Evolutionary conservation across 2,329 filamentous ascomycete genomes (phyloP), one percentile per base, ranked within the genome.

Genomic region (Harringtonia lauricola): DNA sequence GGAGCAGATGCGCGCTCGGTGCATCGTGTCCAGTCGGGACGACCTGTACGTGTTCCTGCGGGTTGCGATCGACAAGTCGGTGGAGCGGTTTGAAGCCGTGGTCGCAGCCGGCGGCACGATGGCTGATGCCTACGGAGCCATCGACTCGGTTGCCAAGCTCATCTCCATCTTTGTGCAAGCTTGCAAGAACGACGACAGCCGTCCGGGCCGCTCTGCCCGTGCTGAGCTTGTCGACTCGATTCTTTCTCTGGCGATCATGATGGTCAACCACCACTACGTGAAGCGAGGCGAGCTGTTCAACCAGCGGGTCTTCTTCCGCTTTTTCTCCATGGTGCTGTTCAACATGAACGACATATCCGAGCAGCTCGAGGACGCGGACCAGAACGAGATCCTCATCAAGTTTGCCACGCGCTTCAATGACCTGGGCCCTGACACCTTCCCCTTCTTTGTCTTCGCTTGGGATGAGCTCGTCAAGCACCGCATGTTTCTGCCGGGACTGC

Each of bases 361-460:
- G 48, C 71, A 81, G 45, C 58, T 81, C 29, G 59, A 70, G 37
- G 70, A 80, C 43, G 62, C 73, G 18, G 81, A 86, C 52, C 75
- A 77, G 49, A 68, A 68, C n/a, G 76, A 82, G 26, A 77, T 94
- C 54, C 72, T 87, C 52, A 63, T 87, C 41, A 79, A 74, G 34
- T 75, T 95, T 52, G 85, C 83, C 33, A 71, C 74, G 36, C 79
- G 79, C 31, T 73, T 96, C 50, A 62, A 83, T 44, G 77, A 80
- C 41, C 66, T 96, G 24, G 82, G 87, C 46, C 92, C 92, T 0
- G 69, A 71, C 17, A 76, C 82, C 53, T 82, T 89, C 54, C 86
- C 88, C 7, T 81, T 79, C 18, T 98, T 98, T 59, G 69, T 82
- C 22, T 95, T 89, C 55, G 80, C 74, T 9, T 98, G 92, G 92